A percentile compares a stretch with the other conserved stretches of the same genome.
Evolutionary conservation across 148 eudicot species (phyloP).

Genomic region (Fallopia convolvulus): DNA sequence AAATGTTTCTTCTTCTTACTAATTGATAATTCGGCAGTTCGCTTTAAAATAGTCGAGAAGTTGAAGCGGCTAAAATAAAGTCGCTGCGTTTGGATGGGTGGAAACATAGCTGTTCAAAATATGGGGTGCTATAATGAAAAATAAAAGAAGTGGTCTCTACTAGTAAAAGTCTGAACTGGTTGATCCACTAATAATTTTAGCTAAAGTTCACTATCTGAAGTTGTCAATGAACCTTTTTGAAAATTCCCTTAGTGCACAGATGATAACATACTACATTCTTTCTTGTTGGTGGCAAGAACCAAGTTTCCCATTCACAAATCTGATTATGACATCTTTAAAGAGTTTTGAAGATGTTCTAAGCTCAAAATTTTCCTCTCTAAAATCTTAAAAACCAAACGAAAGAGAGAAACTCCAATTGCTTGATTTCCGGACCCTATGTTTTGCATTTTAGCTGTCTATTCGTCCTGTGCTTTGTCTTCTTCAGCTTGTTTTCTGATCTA

Average conservation of each 20-base stretch:
- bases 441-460: neutral
- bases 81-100: neutral
- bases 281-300: neutral
- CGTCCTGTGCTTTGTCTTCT: neutral
- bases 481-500: conserved; percentile 8
- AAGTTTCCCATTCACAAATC: neutral
- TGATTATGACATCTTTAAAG: neutral
- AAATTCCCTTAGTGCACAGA: neutral
- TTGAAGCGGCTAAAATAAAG: neutral
- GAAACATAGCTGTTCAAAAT: neutral
- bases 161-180: neutral
- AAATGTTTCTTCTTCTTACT: neutral
- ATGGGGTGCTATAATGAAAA: neutral
- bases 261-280: neutral
- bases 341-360: neutral
- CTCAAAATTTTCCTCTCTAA: neutral
- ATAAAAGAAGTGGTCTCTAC: neutral
- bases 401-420: neutral
- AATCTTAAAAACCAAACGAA: neutral
- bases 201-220: neutral
- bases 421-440: neutral
- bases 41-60: neutral
- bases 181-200: neutral
- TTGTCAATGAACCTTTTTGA: neutral
- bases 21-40: neutral